Evolutionary conservation across 352 stramenopile species (phyloP).

Genomic region (Phytopythium kandeliae): DNA sequence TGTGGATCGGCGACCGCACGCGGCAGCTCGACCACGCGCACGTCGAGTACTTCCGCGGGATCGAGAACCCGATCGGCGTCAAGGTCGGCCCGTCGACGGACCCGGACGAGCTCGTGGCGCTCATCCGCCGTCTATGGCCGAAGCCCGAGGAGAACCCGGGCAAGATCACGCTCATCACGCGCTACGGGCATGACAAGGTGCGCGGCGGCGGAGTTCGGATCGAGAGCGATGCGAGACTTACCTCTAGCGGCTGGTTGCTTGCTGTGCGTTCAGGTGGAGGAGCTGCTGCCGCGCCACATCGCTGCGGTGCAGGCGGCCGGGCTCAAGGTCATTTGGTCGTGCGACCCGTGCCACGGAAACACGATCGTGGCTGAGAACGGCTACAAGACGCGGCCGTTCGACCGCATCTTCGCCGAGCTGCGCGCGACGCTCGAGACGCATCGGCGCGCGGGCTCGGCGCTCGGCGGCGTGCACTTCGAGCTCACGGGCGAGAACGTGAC

Average conservation of each 20-base stretch:
- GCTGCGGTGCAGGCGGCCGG: constrained; percentile 93
- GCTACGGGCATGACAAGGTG: constrained; percentile 94
- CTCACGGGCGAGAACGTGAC: constrained; percentile 99
- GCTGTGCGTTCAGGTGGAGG: constrained; percentile 27
- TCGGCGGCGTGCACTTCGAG: constrained; percentile 96
- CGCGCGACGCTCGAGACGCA: constrained; percentile 98
- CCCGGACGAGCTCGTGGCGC: constrained; percentile 91
- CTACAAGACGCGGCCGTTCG: constrained; percentile 98
- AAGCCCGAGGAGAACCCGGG: constrained; percentile 89
- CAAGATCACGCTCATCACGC: constrained; percentile 97
- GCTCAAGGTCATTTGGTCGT: constrained; percentile 96
- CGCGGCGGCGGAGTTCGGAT: not conserved
- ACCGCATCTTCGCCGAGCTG: constrained; percentile 95
- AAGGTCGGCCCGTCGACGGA: constrained; percentile 97
- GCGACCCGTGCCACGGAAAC: constrained; percentile 96
- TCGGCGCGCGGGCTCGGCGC: constrained; percentile 88
- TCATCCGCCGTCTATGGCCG: constrained; percentile 96
- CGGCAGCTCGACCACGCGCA: constrained; percentile 97
- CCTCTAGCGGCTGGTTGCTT: not conserved
- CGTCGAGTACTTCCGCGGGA: constrained; percentile 97
- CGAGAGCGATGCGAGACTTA: not conserved
- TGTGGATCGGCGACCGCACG: constrained; percentile 99
- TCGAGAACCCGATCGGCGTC: constrained; percentile 98
- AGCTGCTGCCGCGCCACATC: constrained; percentile 95
- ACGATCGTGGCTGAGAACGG: constrained; percentile 95